Conservation (phyloP, 1,284 basidiomycete species). For the Ceratobasidium sp. region DNA sequence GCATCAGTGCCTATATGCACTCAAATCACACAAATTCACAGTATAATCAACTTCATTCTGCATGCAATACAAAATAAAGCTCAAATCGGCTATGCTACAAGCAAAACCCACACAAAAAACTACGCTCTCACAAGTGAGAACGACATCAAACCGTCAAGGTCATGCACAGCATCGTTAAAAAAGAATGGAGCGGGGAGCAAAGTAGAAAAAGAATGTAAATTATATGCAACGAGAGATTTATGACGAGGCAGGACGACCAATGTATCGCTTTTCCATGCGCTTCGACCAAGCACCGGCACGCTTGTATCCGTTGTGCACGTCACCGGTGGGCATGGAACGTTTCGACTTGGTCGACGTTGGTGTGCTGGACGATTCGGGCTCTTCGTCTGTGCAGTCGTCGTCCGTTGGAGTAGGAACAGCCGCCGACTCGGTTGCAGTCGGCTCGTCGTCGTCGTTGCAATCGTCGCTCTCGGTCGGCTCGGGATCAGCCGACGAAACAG, state of each 20-base stretch:
- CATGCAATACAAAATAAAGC: conserved; percentile 36
- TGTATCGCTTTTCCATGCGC: conserved; percentile 23
- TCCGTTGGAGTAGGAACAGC: too few relatives aligned
- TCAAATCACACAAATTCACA: neutral
- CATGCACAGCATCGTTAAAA: conserved; percentile 14
- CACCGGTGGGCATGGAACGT: neutral
- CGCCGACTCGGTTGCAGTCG: too few relatives aligned
- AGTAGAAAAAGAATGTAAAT: conserved; percentile 4
- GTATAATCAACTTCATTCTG: conserved; percentile 25
- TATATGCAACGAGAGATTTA: neutral
- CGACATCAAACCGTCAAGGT: conserved; percentile 24
- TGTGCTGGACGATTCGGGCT: neutral
- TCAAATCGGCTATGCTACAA: neutral
- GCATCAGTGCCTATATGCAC: too few relatives aligned
- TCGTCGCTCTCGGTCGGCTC: conserved; percentile 8
- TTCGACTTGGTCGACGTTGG: neutral
- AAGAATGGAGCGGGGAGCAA: neutral
- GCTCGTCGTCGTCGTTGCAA: conserved; percentile 14
- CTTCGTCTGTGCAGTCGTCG: neutral
- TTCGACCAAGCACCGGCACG: neutral
- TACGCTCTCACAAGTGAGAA: neutral
- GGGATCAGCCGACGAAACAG: neutral
- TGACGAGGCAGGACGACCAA: neutral
- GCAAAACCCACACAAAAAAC: conserved; percentile 2
- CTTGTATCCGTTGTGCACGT: neutral